Base-by-base conservation (phyloP, 75 land plant genomes). In the Pseudotsuga menziesii region DNA sequence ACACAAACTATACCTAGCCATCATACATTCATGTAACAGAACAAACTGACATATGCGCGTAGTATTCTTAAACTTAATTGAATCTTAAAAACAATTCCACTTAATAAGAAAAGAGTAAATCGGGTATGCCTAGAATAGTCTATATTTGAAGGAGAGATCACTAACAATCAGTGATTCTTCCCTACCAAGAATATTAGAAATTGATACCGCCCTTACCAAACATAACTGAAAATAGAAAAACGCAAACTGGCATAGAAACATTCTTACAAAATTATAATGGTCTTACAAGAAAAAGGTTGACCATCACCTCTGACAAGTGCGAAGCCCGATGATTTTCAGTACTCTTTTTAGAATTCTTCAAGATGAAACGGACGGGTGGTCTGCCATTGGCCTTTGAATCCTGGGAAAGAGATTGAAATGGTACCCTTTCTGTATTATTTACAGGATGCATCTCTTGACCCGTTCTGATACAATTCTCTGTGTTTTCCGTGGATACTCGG, bases 391-490 rank as follows among this genome's bases (percentile, higher is more conserved):
- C 35, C 29, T 64, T 39, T 5, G 82, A 64, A 23, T 76, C 72
- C 41, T 35, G 58, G 13, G 57, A 35, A 9, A 88, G 78, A 83
- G 88, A 52, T 61, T 80, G 85, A 72, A 86, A 89, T 52, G 91
- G 91, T 0, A 75, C 63, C 66, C 89, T 78, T 9, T 76, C 87
- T 19, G 59, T 56, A 76, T 85, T 52, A 75, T 56, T 59, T 12
- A 39, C 27, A 35, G 5, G 14, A 52, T 69, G 56, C 14, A 32
- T 72, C 27, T 83, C 75, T 59, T 63, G 52, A 71, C 56, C 74
- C 17, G 48, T 4, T 73, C 60, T 73, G 11, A 12, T 56, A 59
- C 29, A 61, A 20, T 52, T 78, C 25, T 72, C 32, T 32, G 57
- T 32, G 2, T 61, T 20, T 19, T 0, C 75, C 7, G 29, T 78